These are phyloP conservation scores for Papilionanthe hybrid DNA, from an alignment of 116 monocot species.

Conservation along the genomic window DNA sequence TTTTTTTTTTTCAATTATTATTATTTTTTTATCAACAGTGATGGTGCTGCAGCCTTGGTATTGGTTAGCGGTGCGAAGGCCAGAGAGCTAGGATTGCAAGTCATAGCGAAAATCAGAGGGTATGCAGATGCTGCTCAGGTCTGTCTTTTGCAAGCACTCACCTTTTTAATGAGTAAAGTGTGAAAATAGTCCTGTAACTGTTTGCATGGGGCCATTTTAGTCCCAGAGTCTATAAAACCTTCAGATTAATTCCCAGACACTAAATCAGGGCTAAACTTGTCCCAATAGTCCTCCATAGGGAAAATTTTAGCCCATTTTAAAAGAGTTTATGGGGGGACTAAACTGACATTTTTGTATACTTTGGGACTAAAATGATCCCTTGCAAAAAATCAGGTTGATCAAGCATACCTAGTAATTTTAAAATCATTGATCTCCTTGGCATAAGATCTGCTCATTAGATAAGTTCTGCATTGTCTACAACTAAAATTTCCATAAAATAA, in stretches of 20 bases:
- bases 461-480: neutral
- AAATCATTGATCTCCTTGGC: neutral
- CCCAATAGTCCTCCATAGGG: too few species aligned
- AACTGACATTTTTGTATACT: too few species aligned
- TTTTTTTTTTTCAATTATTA: neutral
- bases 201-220: too few species aligned
- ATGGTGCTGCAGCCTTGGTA: slow-evolving; percentile 95
- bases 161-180: neutral
- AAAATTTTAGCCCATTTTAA: too few species aligned
- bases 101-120: slow-evolving; percentile 83
- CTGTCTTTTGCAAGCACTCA: neutral
- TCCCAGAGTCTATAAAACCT: too few species aligned
- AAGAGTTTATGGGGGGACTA: too few species aligned
- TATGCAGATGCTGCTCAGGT: slow-evolving; percentile 99
- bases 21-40: slow-evolving; percentile 37
- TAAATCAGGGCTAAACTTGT: too few species aligned
- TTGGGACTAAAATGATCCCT: too few species aligned
- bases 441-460: neutral
- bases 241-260: too few species aligned
- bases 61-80: slow-evolving; percentile 92
- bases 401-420: neutral
- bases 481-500: too few species aligned
- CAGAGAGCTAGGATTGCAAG: slow-evolving; percentile 68
- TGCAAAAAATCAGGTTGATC: too few species aligned
- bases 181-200: neutral